Evolutionary conservation across 139 green algal species (phyloP).

Genomic region (Micromonas commoda): DNA sequence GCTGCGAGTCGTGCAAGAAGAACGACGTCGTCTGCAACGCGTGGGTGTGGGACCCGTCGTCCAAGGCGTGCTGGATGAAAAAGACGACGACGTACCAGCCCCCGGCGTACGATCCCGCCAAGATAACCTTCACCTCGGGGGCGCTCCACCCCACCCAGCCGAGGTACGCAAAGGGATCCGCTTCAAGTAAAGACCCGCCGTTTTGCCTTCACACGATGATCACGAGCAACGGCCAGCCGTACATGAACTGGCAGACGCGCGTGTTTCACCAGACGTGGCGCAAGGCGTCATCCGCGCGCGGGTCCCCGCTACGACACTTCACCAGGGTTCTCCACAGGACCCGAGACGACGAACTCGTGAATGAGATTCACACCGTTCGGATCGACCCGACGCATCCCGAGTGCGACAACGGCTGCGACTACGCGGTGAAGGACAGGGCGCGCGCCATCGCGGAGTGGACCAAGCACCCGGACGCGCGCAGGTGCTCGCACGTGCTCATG

Average conservation of each 20-base stretch:
- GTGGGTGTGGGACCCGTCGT: not conserved
- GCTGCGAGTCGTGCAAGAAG: constrained; percentile 12
- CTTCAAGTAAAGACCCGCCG: not conserved
- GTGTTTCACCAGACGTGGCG: constrained; percentile 29
- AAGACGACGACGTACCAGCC: not conserved
- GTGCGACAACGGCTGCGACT: constrained; percentile 38
- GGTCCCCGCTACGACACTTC: constrained; percentile 25
- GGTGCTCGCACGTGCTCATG: constrained; percentile 26
- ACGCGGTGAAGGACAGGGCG: constrained; percentile 30
- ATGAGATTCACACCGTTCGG: constrained; percentile 38
- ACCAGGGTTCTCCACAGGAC: constrained; percentile 44
- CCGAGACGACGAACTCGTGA: constrained; percentile 43
- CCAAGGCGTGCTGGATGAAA: not conserved
- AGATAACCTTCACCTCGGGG: not conserved
- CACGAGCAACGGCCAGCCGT: constrained; percentile 30
- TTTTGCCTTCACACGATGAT: constrained; percentile 28
- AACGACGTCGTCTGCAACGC: not conserved
- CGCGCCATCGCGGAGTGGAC: constrained; percentile 22
- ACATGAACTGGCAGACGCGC: constrained; percentile 42
- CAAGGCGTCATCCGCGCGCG: not conserved
- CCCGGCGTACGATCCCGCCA: not conserved
- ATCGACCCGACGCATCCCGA: constrained; percentile 29
- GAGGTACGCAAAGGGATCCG: not conserved
- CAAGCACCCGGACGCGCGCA: constrained; percentile 16
- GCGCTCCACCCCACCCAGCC: not conserved